Base-by-base conservation (phyloP, 768 basidiomycete genomes). In the Auricularia heimuer region DNA sequence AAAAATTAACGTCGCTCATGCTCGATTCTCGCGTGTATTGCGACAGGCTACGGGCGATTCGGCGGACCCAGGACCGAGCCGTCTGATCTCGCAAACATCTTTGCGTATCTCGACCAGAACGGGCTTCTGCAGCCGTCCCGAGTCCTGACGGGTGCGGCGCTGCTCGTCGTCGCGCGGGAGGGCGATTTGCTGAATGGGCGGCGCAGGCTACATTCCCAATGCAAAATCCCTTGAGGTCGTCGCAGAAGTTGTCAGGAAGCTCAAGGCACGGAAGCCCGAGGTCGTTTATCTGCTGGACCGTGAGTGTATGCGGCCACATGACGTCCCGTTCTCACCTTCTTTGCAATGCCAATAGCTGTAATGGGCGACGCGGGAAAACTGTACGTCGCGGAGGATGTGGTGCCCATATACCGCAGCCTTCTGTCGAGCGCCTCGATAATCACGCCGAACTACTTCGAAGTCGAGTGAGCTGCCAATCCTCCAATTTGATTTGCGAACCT, bases 371-470 rank as follows among this genome's bases (percentile, higher is more conserved):
- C 92, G 12, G 94, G 93, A 3, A 82, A 79, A 45, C 78, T 99
- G 14, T 99, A 99, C 70, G 94, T 98, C 24, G 84, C 94, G 3
- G 80, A 87, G 24, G 86, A 92, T 67, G 92, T 94, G 8, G 79
- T 98, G 66, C 92, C 94, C 1, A 81, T 92, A 45, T 98, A 99
- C 78, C 84, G 86, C 58, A 77, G 81, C 51, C 83, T 94, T 77
- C 79, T 96, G 1, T 79, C 85, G n/a, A 76, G 86, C n/a, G 89
- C 97, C 2, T 91, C 91, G 0, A 86, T 98, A 61, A 98, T 98
- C 68, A 94, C 97, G 0, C 97, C 97, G 0, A 99, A 99, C 72
- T 97, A 94, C 85, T 99, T 94, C 70, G 97, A 99, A 78, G 90
- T 89, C 67, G 96, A 98, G 94, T 95, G 73, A 74, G 87, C 75